phyloP scores from a whole-genome alignment of 129 eudicot genomes.

The Oenanthe sinensis region DNA sequence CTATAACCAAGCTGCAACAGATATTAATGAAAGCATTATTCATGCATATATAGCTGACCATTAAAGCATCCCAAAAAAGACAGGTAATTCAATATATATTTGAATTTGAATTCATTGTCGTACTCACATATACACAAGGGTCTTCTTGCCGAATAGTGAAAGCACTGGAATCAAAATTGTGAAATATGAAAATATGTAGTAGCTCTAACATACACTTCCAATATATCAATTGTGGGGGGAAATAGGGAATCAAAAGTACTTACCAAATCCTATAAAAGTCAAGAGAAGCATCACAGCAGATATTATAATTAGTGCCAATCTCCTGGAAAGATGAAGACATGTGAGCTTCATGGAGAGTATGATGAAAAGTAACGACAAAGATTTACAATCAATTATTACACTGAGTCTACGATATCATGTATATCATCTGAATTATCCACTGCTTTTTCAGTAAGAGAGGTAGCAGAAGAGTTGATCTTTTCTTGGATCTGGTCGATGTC shows the following conservation, averaged over 20 bases:
- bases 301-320: slow-evolving; percentile 62
- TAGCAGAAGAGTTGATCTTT: slow-evolving; percentile 60
- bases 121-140: slow-evolving; percentile 85
- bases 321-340: slow-evolving; percentile 41
- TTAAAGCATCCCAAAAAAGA: neutral
- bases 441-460: slow-evolving; percentile 43
- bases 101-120: slow-evolving; percentile 10
- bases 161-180: slow-evolving; percentile 45
- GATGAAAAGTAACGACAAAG: neutral
- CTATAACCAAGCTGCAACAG: slow-evolving; percentile 74
- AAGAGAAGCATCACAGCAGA: slow-evolving; percentile 82
- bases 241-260: slow-evolving; percentile 6
- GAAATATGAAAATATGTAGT: neutral
- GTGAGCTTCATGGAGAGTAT: neutral
- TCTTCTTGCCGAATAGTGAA: slow-evolving; percentile 75
- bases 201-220: neutral
- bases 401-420: slow-evolving; percentile 34
- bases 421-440: slow-evolving; percentile 58
- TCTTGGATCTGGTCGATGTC: slow-evolving; percentile 65
- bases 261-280: slow-evolving; percentile 85
- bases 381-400: slow-evolving; percentile 34
- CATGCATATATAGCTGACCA: neutral
- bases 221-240: neutral
- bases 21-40: neutral
- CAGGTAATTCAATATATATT: neutral